These are phyloP conservation scores for Ogataea ramenticola DNA, from an alignment of 805 yeast species.

Conservation along the genomic window DNA sequence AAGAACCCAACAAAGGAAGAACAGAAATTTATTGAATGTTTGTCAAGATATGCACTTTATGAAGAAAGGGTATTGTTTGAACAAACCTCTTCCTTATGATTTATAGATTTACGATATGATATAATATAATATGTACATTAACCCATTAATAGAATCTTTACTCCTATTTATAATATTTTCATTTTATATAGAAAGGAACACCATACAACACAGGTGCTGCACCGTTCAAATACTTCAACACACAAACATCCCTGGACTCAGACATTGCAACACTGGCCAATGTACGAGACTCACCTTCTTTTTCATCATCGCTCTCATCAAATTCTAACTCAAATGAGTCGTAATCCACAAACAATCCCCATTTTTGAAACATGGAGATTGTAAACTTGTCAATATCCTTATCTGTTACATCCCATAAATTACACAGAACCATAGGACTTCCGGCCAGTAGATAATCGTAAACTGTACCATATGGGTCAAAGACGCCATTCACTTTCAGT, in stretches of 20 bases:
- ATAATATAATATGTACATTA: background rate
- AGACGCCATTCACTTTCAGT: constrained; percentile 45
- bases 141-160: background rate
- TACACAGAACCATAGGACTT: constrained; percentile 75
- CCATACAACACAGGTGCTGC: constrained; percentile 93
- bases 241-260: constrained; percentile 59
- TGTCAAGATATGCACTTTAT: background rate
- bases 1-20: background rate
- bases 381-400: constrained; percentile 86
- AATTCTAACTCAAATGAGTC: constrained; percentile 11
- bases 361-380: constrained; percentile 45
- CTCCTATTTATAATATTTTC: background rate
- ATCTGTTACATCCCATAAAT: constrained; percentile 96
- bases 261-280: constrained; percentile 51
- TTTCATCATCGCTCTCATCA: constrained; percentile 9
- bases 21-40: background rate
- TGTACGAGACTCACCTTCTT: constrained; percentile 3
- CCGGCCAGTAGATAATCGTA: constrained; percentile 74
- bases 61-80: background rate
- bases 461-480: constrained; percentile 73
- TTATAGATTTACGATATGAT: too few relatives aligned
- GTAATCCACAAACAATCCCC: constrained; percentile 49
- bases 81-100: background rate
- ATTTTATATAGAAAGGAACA: constrained; percentile 45
- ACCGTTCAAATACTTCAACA: constrained; percentile 72